phyloP scores from a whole-genome alignment of 306 rosid species.

The Bauhinia variegata region DNA sequence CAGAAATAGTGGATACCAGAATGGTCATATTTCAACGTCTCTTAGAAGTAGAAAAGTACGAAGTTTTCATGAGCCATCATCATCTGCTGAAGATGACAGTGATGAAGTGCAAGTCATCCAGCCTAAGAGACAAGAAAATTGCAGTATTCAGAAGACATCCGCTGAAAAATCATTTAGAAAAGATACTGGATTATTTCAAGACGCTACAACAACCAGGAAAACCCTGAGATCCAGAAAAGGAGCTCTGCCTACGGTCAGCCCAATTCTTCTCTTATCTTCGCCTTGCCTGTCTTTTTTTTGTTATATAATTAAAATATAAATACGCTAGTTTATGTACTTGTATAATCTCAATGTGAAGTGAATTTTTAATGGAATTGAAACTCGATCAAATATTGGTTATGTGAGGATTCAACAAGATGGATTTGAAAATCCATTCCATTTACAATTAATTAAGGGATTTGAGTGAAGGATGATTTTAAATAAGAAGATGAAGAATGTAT shows the following conservation, averaged over 20 bases:
- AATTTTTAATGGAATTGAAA: background rate
- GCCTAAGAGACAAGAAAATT: conserved; percentile 46
- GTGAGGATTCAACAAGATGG: background rate
- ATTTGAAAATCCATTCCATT: conserved; percentile 4
- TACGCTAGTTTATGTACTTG: conserved; percentile 5
- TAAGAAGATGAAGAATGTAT: background rate
- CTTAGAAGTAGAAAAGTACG: conserved; percentile 30
- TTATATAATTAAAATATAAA: background rate
- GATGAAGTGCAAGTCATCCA: conserved; percentile 38
- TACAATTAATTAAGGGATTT: background rate
- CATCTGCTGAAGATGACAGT: conserved; percentile 44
- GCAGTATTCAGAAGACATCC: conserved; percentile 28
- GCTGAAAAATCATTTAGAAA: conserved; percentile 41
- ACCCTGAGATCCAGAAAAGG: conserved; percentile 18
- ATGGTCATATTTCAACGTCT: conserved; percentile 32
- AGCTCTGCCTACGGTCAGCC: conserved; percentile 55
- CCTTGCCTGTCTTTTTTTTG: background rate
- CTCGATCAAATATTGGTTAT: conserved; percentile 2
- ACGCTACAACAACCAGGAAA: conserved; percentile 40
- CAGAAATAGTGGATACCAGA: conserved; percentile 30
- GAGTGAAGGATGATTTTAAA: background rate
- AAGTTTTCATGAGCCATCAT: conserved; percentile 45
- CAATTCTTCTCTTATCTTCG: background rate
- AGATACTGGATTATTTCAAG: conserved; percentile 40
- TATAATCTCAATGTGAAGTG: conserved; percentile 3